phyloP scores from a whole-genome alignment of 257 asterid species.

The Solanum infundibuliforme region DNA sequence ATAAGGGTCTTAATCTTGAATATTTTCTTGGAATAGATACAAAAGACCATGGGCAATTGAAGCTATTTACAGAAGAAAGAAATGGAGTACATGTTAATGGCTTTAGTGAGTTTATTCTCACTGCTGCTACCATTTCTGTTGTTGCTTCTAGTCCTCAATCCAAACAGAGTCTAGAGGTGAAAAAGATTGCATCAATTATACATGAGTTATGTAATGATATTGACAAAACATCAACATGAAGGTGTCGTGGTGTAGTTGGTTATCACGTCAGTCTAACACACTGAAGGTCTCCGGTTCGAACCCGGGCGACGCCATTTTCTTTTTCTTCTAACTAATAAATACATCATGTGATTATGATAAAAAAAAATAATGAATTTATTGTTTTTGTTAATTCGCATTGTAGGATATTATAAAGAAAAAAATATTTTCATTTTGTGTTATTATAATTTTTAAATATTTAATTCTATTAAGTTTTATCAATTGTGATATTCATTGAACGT shows the following conservation, averaged over 20 bases:
- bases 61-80: neutral
- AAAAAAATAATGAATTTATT: no score
- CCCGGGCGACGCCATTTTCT: constrained; percentile 52
- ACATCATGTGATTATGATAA: no score
- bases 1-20: neutral
- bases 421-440: no score
- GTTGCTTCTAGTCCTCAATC: neutral
- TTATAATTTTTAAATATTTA: no score
- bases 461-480: no score
- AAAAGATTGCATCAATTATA: neutral
- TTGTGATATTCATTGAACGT: no score
- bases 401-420: no score
- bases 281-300: constrained; percentile 88
- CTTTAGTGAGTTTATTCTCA: constrained; percentile 16
- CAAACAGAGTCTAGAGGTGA: neutral
- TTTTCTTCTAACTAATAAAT: no score
- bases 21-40: neutral
- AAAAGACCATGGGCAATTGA: neutral
- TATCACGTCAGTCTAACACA: constrained; percentile 90
- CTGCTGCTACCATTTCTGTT: constrained; percentile 1
- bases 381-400: no score
- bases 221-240: rapidly evolving
- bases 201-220: rapidly evolving
- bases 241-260: constrained; percentile 91
- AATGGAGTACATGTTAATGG: constrained; percentile 18